Evolutionary conservation across 768 basidiomycete genomes (phyloP).

Genomic region (Xerocomellus intermedius): DNA sequence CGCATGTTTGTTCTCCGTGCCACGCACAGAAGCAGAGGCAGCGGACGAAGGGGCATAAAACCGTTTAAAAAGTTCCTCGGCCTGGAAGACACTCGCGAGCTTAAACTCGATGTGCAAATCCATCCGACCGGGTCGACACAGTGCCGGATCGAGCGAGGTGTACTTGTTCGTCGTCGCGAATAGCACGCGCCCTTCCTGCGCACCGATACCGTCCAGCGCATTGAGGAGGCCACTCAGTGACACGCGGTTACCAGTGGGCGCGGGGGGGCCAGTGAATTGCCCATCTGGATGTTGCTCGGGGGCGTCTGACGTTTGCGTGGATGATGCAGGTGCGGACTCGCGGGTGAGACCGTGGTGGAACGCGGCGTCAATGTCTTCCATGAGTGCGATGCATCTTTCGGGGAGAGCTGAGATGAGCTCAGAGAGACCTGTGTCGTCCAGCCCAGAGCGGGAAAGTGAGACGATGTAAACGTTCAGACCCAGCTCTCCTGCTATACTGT

Average conservation of each 20-base stretch:
- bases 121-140: conserved; percentile 77
- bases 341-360: conserved; percentile 48
- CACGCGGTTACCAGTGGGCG: conserved; percentile 36
- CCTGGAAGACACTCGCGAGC: conserved; percentile 69
- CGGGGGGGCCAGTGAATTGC: conserved; percentile 5
- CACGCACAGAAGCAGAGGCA: background rate
- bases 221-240: conserved; percentile 75
- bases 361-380: conserved; percentile 85
- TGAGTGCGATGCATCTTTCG: conserved; percentile 69
- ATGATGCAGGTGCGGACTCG: conserved; percentile 11
- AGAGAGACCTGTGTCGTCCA: conserved; percentile 61
- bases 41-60: conserved; percentile 55
- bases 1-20: background rate
- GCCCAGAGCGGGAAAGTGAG: conserved; percentile 57
- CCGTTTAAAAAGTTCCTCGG: conserved; percentile 58
- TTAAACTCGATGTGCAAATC: conserved; percentile 78
- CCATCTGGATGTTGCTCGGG: conserved; percentile 16
- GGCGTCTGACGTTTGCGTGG: background rate
- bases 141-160: conserved; percentile 64
- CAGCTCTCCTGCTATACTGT: conserved; percentile 75
- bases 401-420: conserved; percentile 63
- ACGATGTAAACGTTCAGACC: conserved; percentile 72
- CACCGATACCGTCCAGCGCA: conserved; percentile 76
- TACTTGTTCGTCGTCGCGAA: conserved; percentile 82
- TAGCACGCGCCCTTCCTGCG: conserved; percentile 79